Evolutionary conservation across 495 filamentous ascomycete species (phyloP).

Genomic region (Ramalina intermedia): DNA sequence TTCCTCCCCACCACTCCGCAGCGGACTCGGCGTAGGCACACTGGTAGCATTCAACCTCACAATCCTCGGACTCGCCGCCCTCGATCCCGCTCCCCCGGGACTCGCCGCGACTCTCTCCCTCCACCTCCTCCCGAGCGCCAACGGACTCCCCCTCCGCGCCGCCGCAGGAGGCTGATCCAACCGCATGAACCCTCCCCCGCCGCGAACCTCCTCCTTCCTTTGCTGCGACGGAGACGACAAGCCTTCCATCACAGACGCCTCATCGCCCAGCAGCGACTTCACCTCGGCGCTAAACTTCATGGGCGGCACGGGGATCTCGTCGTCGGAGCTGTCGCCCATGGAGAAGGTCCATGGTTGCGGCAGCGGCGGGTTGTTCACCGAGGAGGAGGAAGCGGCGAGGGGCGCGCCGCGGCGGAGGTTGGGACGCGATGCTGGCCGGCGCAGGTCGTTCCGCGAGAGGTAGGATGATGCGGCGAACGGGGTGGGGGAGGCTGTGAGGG

Average conservation of each 20-base stretch:
- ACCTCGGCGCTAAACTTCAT: conserved; percentile 70
- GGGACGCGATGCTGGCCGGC: conserved; percentile 11
- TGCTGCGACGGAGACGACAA: conserved; percentile 37
- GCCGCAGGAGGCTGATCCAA: conserved; percentile 1
- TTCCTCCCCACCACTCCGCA: conserved; percentile 23
- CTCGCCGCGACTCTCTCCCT: conserved; percentile 14
- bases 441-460: conserved; percentile 3
- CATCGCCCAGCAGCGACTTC: conserved; percentile 58
- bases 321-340: conserved; percentile 59
- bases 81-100: not conserved
- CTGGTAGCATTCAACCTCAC: conserved; percentile 43
- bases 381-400: not conserved
- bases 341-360: conserved; percentile 16
- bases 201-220: conserved; percentile 25
- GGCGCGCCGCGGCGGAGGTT: conserved; percentile 12
- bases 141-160: conserved; percentile 16
- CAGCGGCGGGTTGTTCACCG: conserved; percentile 6
- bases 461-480: conserved; percentile 10
- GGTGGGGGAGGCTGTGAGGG: conserved; percentile 14
- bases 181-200: conserved; percentile 16
- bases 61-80: conserved; percentile 20
- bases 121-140: conserved; percentile 29
- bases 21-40: conserved; percentile 22
- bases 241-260: conserved; percentile 32
- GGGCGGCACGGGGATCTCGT: conserved; percentile 52